These are phyloP conservation scores for Roridomyces roridus DNA, from an alignment of 768 basidiomycete genomes.

Conservation along the genomic window DNA sequence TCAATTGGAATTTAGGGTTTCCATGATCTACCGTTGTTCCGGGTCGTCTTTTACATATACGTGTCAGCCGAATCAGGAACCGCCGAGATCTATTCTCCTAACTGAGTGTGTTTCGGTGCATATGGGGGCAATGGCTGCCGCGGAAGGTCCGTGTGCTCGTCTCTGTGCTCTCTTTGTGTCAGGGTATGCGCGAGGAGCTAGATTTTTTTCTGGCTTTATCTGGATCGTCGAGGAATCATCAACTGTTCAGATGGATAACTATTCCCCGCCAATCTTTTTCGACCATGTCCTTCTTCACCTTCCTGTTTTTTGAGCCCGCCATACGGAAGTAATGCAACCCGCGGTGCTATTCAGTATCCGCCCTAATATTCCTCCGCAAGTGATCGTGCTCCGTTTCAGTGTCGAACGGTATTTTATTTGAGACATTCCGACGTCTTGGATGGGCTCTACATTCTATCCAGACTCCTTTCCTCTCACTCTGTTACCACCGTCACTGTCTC, in stretches of 20 bases:
- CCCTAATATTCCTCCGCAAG: slow-evolving; percentile 44
- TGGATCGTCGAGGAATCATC: neutral
- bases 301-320: slow-evolving; percentile 23
- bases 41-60: slow-evolving; percentile 46
- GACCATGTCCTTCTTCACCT: slow-evolving; percentile 9
- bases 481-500: slow-evolving; percentile 24
- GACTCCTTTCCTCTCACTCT: slow-evolving; percentile 29
- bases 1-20: slow-evolving; percentile 39
- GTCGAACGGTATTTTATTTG: slow-evolving; percentile 29
- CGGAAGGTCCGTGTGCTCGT: no score
- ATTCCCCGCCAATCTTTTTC: slow-evolving; percentile 21
- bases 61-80: slow-evolving; percentile 34
- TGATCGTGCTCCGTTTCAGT: slow-evolving; percentile 36
- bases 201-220: neutral
- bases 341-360: slow-evolving; percentile 29
- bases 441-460: slow-evolving; percentile 33
- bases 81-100: slow-evolving; percentile 29
- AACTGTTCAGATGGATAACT: slow-evolving; percentile 6
- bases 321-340: slow-evolving; percentile 45
- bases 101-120: slow-evolving; percentile 58
- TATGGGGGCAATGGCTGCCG: no score
- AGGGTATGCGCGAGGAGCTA: no score
- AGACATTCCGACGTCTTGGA: slow-evolving; percentile 33
- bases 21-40: slow-evolving; percentile 42
- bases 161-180: neutral